Conservation (phyloP, 371 early-diverging fungal species). For the Batrachochytrium dendrobatidis region DNA sequence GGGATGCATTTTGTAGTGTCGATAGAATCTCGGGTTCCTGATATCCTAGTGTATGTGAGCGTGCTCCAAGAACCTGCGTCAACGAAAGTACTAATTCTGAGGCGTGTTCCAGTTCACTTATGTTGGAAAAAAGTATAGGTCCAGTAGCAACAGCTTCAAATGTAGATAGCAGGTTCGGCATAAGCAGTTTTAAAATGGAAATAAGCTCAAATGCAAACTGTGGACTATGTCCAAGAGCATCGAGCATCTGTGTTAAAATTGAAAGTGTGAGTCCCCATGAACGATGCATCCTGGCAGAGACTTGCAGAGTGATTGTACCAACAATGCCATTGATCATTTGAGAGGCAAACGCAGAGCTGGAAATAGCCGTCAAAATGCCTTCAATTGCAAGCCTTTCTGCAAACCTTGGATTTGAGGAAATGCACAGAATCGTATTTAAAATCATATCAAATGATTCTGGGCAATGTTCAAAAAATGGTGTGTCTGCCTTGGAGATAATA, state of each 20-base stretch:
- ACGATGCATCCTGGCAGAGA: not conserved
- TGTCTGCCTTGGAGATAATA: not conserved
- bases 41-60: not conserved
- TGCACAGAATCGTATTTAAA: not conserved
- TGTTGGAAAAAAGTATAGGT: not conserved
- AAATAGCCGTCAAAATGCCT: not conserved
- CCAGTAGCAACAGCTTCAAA: not conserved
- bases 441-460: not conserved
- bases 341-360: not conserved
- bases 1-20: not conserved
- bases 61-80: not conserved
- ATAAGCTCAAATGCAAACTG: not conserved
- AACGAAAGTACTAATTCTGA: not conserved
- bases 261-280: not conserved
- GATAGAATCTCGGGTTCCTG: not conserved
- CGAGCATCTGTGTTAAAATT: not conserved
- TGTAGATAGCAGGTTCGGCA: not conserved
- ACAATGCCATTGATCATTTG: not conserved
- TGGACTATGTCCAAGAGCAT: not conserved
- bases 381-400: not conserved
- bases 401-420: not conserved
- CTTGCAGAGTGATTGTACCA: not conserved
- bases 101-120: not conserved
- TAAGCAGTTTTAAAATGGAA: not conserved
- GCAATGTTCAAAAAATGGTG: not conserved